These are phyloP conservation scores for Panellus pusillus DNA, from an alignment of 768 basidiomycete genomes.

Conservation along the genomic window DNA sequence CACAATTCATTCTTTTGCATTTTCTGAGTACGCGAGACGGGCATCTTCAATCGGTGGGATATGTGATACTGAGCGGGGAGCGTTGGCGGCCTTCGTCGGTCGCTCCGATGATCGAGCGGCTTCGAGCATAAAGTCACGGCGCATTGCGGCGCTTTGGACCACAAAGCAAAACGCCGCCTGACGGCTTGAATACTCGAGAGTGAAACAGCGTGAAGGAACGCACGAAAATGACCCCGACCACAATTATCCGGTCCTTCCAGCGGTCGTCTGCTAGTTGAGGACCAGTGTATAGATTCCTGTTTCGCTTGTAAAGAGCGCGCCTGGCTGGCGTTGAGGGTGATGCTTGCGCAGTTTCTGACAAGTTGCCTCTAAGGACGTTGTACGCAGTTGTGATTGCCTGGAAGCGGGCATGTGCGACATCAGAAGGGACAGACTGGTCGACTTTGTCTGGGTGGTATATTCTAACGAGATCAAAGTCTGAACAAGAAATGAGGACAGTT, in stretches of 20 bases:
- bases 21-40: conserved; percentile 14
- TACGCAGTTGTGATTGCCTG: conserved; percentile 71
- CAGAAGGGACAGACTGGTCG: conserved; percentile 38
- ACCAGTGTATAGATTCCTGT: conserved; percentile 48
- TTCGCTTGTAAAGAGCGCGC: conserved; percentile 40
- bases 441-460: conserved; percentile 78
- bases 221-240: conserved; percentile 57
- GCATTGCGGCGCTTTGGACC: conserved; percentile 9
- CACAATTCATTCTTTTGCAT: not conserved
- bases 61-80: not conserved
- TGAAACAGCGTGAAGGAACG: conserved; percentile 21
- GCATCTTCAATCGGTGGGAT: conserved; percentile 1
- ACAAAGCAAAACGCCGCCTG: conserved; percentile 17
- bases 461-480: conserved; percentile 79
- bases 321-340: conserved; percentile 41
- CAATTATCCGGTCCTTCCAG: conserved; percentile 65
- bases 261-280: conserved; percentile 49
- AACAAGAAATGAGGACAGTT: conserved; percentile 1
- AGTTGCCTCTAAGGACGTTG: conserved; percentile 56
- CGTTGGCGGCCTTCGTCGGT: not conserved
- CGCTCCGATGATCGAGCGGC: not conserved
- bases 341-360: conserved; percentile 12
- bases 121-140: conserved; percentile 5
- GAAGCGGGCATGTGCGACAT: conserved; percentile 62
- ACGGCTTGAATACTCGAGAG: not conserved